These are phyloP conservation scores for Straminergon stramineum DNA, from an alignment of 225 moss, liverwort and hornwort species.

Conservation along the genomic window DNA sequence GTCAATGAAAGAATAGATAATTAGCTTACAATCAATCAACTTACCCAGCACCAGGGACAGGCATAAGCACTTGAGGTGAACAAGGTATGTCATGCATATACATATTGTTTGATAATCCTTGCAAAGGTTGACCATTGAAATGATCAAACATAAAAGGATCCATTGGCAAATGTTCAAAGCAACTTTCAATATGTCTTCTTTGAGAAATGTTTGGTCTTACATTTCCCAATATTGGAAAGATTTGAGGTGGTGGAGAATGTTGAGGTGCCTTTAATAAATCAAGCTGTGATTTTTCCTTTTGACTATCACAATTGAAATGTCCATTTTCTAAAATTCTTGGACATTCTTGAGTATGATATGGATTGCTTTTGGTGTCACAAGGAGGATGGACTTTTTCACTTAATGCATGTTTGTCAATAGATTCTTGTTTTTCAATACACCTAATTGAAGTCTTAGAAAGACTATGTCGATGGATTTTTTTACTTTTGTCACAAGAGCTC, in stretches of 20 bases:
- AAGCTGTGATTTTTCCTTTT: constrained; percentile 31
- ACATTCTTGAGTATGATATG: constrained; percentile 20
- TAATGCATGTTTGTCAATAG: not conserved
- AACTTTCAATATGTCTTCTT: constrained; percentile 16
- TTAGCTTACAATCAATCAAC: not conserved
- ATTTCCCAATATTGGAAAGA: constrained; percentile 30
- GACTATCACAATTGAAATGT: constrained; percentile 14
- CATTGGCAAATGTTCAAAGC: constrained; percentile 47
- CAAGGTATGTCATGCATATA: constrained; percentile 21
- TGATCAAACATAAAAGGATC: constrained; percentile 53
- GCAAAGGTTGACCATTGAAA: constrained; percentile 44
- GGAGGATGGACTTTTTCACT: constrained; percentile 8
- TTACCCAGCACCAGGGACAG: constrained; percentile 78
- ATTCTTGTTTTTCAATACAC: not conserved
- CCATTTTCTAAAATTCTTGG: constrained; percentile 6
- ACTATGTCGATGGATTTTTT: constrained; percentile 9
- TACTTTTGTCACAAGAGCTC: constrained; percentile 30
- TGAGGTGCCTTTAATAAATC: constrained; percentile 12
- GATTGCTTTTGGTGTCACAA: constrained; percentile 10
- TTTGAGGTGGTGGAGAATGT: constrained; percentile 23
- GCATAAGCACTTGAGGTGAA: constrained; percentile 76
- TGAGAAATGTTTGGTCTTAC: constrained; percentile 19
- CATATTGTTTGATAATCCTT: constrained; percentile 37
- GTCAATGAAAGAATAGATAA: not conserved
- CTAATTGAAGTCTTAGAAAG: not conserved